Conservation (phyloP, 2,329 filamentous ascomycete genomes). For the Tolypocladium amazonense region DNA sequence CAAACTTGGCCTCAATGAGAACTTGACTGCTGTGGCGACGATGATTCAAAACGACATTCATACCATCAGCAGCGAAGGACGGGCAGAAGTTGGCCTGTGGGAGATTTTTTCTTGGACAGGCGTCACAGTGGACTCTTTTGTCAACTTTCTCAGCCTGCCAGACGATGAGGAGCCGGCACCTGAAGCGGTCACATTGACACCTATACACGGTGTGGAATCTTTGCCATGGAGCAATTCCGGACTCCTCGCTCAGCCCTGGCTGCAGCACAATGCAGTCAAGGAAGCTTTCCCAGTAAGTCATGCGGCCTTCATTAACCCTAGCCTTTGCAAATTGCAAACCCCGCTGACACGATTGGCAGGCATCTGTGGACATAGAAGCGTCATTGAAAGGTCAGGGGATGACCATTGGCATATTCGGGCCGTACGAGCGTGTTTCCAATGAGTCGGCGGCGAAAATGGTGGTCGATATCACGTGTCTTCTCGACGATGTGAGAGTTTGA, state of each 20-base stretch:
- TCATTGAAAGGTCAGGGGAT: constrained; percentile 18
- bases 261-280: constrained; percentile 12
- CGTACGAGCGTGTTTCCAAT: constrained; percentile 12
- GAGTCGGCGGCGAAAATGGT: constrained; percentile 15
- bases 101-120: constrained; percentile 71
- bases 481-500: constrained; percentile 3
- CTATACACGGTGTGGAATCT: not conserved
- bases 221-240: not conserved
- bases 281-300: constrained; percentile 17
- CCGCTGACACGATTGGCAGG: constrained; percentile 12
- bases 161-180: not conserved
- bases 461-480: constrained; percentile 10
- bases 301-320: not conserved
- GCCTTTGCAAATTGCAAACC: not conserved
- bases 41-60: constrained; percentile 59
- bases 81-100: constrained; percentile 52
- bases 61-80: constrained; percentile 37
- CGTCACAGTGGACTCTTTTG: constrained; percentile 56
- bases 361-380: constrained; percentile 29
- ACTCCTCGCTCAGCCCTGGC: constrained; percentile 4
- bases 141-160: constrained; percentile 66
- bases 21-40: constrained; percentile 40
- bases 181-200: not conserved
- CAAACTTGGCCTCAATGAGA: constrained; percentile 12
- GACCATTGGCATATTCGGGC: constrained; percentile 31